Base-by-base conservation (phyloP, 1,284 basidiomycete genomes). In the Ustilago bromivora region DNA sequence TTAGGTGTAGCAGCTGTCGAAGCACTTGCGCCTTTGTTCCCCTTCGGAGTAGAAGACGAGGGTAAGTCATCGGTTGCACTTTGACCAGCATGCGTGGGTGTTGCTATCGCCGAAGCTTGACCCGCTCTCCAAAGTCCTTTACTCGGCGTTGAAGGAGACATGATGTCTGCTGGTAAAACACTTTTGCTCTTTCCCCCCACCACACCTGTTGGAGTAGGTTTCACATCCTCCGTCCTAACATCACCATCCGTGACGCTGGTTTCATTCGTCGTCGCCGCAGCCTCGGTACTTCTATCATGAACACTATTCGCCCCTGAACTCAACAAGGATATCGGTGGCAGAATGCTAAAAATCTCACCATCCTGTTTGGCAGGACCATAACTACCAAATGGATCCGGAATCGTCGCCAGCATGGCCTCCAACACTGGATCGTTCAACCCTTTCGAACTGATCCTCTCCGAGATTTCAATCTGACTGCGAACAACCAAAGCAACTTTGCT, bases 341-440 rank as follows among this genome's bases (percentile, higher is more conserved):
- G 51, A 55, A 98, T 96, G 82, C 91, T 93, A 87, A 97, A 96
- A 78, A 98, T 96, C 84, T 95, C 92, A 79, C 94, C 92, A 84
- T 95, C 93, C 60, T 93, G 89, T 78, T 92, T 93, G 2, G 92
- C 91, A 15, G 93, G 93, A 11, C 94, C 94, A 82, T 97, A 97
- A 0, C 93, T 90, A 79, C 96, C 93, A 76, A 97, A 97, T 28
- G 95, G 94, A 86, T 98, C 95, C 12, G 94, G 95, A 53, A 96
- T 91, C 8, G 92, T 90, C 83, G 94, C 92, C 3, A 97, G 89
- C 90, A 98, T 92, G 4, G 92, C 92, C 85, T 97, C 95, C 70
- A 98, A 91, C 59, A 95, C 89, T 32, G 94, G 93, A 87, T 98
- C 95, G 28, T 77, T 77, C 71, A 89, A 93, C 89, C 94, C 91